phyloP scores from a whole-genome alignment of 1,284 basidiomycete species.

The Ceratobasidium sp. region DNA sequence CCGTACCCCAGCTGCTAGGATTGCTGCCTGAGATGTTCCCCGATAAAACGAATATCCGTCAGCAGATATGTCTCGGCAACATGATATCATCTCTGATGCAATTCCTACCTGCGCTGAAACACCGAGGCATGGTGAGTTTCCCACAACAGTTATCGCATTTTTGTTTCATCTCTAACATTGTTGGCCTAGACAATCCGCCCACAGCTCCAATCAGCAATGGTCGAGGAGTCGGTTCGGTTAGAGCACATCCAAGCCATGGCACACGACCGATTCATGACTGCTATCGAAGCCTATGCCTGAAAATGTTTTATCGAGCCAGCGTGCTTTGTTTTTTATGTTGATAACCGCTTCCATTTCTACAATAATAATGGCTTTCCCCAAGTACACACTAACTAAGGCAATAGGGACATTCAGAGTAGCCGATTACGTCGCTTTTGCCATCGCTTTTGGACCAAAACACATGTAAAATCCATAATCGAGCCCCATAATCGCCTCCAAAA shows the following conservation, averaged over 20 bases:
- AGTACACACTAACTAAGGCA: background rate
- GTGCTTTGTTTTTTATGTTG: background rate
- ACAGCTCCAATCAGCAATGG: slow-evolving; percentile 58
- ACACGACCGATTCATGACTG: slow-evolving; percentile 57
- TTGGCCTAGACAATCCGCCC: slow-evolving; percentile 49
- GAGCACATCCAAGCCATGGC: slow-evolving; percentile 64
- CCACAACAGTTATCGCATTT: slow-evolving; percentile 10
- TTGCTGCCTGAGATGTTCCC: slow-evolving; percentile 75
- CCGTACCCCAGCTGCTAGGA: slow-evolving; percentile 73
- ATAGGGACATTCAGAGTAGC: background rate
- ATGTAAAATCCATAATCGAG: no score
- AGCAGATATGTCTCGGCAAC: slow-evolving; percentile 73
- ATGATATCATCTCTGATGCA: slow-evolving; percentile 74
- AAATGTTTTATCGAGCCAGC: background rate
- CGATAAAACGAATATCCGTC: slow-evolving; percentile 66
- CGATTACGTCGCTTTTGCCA: background rate
- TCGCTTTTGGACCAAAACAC: no score
- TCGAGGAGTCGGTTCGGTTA: slow-evolving; percentile 63
- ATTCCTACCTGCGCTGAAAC: slow-evolving; percentile 68
- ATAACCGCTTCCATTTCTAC: background rate
- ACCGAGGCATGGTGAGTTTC: slow-evolving; percentile 67
- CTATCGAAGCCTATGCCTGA: slow-evolving; percentile 32
- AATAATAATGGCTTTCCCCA: background rate
- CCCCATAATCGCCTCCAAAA: no score
- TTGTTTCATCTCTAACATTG: slow-evolving; percentile 14